Conservation (phyloP, 2,329 filamentous ascomycete species). For the Lecanicillium sp. region DNA sequence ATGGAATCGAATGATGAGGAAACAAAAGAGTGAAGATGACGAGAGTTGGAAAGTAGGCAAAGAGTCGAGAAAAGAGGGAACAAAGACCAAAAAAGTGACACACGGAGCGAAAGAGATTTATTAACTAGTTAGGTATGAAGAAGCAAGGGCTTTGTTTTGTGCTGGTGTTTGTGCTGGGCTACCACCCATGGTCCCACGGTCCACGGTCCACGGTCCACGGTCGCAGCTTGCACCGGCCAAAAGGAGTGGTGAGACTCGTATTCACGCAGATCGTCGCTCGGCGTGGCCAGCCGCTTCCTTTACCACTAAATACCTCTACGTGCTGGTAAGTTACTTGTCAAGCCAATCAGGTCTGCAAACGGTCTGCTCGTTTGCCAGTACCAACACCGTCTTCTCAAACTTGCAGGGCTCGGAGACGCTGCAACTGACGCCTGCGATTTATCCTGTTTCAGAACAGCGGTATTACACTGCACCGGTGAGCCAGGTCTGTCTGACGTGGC, state of each 20-base stretch:
- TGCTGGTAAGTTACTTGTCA: too few relatives aligned
- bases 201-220: not conserved
- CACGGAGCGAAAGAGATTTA: not conserved
- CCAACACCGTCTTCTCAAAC: too few relatives aligned
- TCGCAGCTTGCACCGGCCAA: not conserved
- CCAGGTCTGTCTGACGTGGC: constrained; percentile 5
- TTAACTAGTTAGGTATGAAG: not conserved
- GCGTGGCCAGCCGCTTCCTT: not conserved
- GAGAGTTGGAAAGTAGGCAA: not conserved
- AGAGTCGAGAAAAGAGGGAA: not conserved
- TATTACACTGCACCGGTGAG: constrained; percentile 2
- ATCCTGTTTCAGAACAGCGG: too few relatives aligned
- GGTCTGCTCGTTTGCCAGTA: too few relatives aligned
- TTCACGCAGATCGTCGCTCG: constrained; percentile 5
- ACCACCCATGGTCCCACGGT: too few relatives aligned
- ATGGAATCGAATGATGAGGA: not conserved
- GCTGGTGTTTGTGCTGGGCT: too few relatives aligned
- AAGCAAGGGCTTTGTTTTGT: too few relatives aligned
- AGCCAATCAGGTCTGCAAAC: too few relatives aligned
- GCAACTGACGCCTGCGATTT: not conserved
- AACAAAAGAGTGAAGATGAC: not conserved
- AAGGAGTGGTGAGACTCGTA: constrained; percentile 9
- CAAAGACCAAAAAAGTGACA: not conserved
- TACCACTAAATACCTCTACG: not conserved
- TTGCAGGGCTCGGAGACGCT: too few relatives aligned